These are phyloP conservation scores for Neonectria ditissima DNA, from an alignment of 2,329 filamentous ascomycete species.

Conservation along the genomic window DNA sequence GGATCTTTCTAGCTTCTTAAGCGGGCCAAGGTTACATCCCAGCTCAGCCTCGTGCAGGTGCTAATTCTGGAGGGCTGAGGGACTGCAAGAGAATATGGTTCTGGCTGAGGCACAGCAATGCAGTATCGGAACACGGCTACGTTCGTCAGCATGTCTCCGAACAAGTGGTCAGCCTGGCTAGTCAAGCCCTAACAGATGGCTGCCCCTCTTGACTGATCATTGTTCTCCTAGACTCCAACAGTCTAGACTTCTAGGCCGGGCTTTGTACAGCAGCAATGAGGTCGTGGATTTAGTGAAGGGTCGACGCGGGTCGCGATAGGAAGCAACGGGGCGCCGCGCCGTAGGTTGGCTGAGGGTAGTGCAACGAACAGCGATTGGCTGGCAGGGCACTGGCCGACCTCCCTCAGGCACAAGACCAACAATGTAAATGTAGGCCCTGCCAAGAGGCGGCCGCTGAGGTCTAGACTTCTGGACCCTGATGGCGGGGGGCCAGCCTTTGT, in stretches of 20 bases:
- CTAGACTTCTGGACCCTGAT: constrained; percentile 30
- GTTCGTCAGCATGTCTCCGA: constrained; percentile 18
- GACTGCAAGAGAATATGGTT: constrained; percentile 3
- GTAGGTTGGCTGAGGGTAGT: not conserved
- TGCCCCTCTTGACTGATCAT: not conserved
- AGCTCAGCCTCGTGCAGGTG: constrained; percentile 1
- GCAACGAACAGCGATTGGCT: constrained; percentile 5
- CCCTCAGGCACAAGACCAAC: constrained; percentile 28
- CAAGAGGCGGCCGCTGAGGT: constrained; percentile 32
- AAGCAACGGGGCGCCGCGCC: constrained; percentile 6
- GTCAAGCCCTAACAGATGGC: not conserved
- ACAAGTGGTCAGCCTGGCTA: constrained; percentile 4
- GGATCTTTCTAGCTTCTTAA: constrained; percentile 17
- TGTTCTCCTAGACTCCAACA: not conserved
- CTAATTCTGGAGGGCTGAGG: constrained; percentile 20
- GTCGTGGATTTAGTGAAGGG: not conserved
- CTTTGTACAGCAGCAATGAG: constrained; percentile 5
- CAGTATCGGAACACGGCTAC: constrained; percentile 6
- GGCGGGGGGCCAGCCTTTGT: constrained; percentile 16
- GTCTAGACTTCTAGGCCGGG: not conserved
- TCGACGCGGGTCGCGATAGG: constrained; percentile 17
- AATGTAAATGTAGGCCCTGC: constrained; percentile 26
- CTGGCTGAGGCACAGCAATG: constrained; percentile 21
- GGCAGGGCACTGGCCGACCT: constrained; percentile 12
- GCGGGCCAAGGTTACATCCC: constrained; percentile 15